Base-by-base conservation (phyloP, 768 basidiomycete genomes). In the Xanthoconium purpureum region DNA sequence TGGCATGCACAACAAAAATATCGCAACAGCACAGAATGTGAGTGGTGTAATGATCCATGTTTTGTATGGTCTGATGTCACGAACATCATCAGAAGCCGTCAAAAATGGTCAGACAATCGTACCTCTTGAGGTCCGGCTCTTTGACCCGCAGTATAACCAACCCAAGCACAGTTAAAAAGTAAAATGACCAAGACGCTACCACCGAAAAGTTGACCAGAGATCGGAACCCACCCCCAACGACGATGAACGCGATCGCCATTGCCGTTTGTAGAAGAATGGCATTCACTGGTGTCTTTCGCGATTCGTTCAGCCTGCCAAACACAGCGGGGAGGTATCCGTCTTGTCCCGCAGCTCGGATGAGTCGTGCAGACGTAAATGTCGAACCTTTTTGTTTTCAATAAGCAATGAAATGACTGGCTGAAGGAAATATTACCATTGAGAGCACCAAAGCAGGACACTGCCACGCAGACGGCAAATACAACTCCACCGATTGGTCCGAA, bases 401-500 rank as follows among this genome's bases (percentile, higher is more conserved):
- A 40, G 64, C 18, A 17, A 51, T 33, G 11, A 2, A 40, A 52
- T 7, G 30, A 9, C 17, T 37, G 37, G 14, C 44, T 43, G 17
- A 55, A 6, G 32, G 30, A 53, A n/a, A 65, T 67, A 60, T 42
- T 63, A 84, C 94, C 90, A 68, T 97, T 96, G 50, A 99, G 73
- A 2, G 97, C 94, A 17, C 96, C 96, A 61, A 99, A 93, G 69
- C 94, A 97, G 3, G 94, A 97, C 55, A 98, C 80, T 1, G 94
- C 91, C 14, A 99, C 96, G 80, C 94, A 85, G 49, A 87, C 78
- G 1, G 96, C 92, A 68, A 99, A 97, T 15, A 94, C 64, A 6
- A 84, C 82, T 1, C 89, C 94, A 32, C 97, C 96, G n/a, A 87
- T 71, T 6, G 87, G 83, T 3, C 96, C 96, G 60, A 95, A 91